A percentile compares a stretch with the other conserved stretches of the same genome.
phyloP scores from a whole-genome alignment of 768 basidiomycete genomes.

The Dioszegia crocea region DNA sequence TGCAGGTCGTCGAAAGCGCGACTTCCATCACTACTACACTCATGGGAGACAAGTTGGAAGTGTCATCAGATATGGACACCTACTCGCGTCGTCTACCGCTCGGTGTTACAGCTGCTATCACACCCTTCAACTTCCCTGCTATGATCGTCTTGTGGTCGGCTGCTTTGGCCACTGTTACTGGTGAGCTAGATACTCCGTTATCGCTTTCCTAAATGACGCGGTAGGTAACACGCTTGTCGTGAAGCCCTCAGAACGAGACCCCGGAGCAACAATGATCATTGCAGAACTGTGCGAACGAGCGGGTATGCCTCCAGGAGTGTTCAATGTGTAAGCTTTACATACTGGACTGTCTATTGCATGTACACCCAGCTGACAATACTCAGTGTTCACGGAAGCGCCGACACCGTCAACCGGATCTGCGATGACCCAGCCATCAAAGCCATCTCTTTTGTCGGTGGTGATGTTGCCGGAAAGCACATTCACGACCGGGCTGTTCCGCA shows the following conservation, averaged over 20 bases:
- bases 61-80: conserved; percentile 92
- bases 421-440: conserved; percentile 87
- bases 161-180: conserved; percentile 42
- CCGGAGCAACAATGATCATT: conserved; percentile 96
- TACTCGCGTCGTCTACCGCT: conserved; percentile 75
- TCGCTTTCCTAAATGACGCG: not conserved
- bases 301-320: conserved; percentile 61
- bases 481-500: conserved; percentile 83
- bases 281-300: conserved; percentile 89
- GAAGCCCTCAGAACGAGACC: conserved; percentile 94
- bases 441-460: conserved; percentile 93
- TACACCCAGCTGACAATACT: not conserved
- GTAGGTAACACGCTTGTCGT: conserved; percentile 88
- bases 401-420: conserved; percentile 85
- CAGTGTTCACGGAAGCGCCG: conserved; percentile 81
- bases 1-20: conserved; percentile 64
- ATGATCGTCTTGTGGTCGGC: conserved; percentile 92
- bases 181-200: conserved; percentile 30
- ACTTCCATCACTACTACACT: conserved; percentile 75
- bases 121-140: conserved; percentile 57
- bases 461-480: conserved; percentile 88
- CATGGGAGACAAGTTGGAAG: conserved; percentile 86
- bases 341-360: too few species aligned
- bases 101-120: conserved; percentile 69
- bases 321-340: conserved; percentile 56